Evolutionary conservation across 176 grass and related monocot species (phyloP), one percentile per base, ranked within the genome.

Genomic region (Oryza punctata): DNA sequence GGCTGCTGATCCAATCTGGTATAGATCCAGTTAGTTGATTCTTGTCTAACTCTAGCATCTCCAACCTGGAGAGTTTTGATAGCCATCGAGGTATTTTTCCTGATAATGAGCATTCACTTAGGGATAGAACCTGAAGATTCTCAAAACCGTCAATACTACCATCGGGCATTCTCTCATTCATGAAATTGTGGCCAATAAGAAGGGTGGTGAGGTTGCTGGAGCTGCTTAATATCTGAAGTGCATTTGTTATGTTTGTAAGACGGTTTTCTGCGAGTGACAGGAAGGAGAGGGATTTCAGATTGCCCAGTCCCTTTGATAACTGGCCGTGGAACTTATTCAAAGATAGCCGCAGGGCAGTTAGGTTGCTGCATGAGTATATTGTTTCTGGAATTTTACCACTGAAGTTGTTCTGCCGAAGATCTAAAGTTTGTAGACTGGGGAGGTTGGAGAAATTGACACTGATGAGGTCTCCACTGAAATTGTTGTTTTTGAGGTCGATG

Each of bases 71-170:
- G 1, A 89, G 50, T 15, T 89, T 89, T 0, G 35, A 61, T 76
- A 89, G 7, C 82, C 87, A 89, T 43, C 6, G 11, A 24, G 87
- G 87, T 26, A 89, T 85, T 25, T 61, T 27, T 6, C 75, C 86
- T 4, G 1, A 40, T 0, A 88, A 57, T 0, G 14, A 44, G 54
- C 80, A 78, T 5, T 3, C 0, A 33, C 0, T 0, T 10, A 88
- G 7, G 7, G 0, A 4, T 21, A 88, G 32, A 46, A 57, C 7
- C 23, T 40, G 12, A 11, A 88, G 38, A 73, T 72, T 84, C 30
- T 84, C 23, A 59, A 88, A 84, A 2, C 86, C 73, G 14, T 10
- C 11, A 49, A 71, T 16, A 0, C 45, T 27, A 54, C 41, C 74
- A 2, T 84, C 28, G 7, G 80, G 86, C 13, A 88, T 70, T 9